A percentile compares a stretch with the other conserved stretches of the same genome.
phyloP scores from a whole-genome alignment of 805 yeast genomes.

The Wickerhamomyces canadensis region DNA sequence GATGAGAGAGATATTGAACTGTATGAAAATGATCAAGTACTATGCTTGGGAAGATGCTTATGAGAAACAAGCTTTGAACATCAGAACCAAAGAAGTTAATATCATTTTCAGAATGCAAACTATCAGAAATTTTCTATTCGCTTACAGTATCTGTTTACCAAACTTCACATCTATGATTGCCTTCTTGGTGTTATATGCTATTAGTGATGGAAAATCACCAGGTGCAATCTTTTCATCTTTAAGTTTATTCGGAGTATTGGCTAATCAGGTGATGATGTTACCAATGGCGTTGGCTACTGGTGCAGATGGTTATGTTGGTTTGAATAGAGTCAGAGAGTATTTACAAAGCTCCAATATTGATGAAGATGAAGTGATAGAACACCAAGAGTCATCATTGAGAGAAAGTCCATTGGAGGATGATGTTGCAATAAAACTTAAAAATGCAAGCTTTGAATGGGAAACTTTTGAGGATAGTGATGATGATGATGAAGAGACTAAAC shows the following conservation, averaged over 20 bases:
- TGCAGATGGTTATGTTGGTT: slow-evolving; percentile 60
- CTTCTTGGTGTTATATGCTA: slow-evolving; percentile 36
- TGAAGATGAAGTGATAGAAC: slow-evolving; percentile 29
- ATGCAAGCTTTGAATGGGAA: slow-evolving; percentile 70
- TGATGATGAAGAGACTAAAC: too few relatives aligned
- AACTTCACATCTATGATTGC: slow-evolving; percentile 52
- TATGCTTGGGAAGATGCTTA: slow-evolving; percentile 88
- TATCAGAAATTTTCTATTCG: slow-evolving; percentile 46
- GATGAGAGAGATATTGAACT: slow-evolving; percentile 56
- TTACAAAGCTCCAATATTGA: slow-evolving; percentile 42
- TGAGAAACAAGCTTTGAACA: slow-evolving; percentile 41
- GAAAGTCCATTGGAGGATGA: slow-evolving; percentile 10
- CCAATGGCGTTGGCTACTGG: slow-evolving; percentile 68
- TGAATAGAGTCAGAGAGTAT: slow-evolving; percentile 50
- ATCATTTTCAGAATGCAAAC: slow-evolving; percentile 54
- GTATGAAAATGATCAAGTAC: slow-evolving; percentile 67
- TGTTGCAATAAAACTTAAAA: slow-evolving; percentile 41
- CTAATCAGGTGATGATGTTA: slow-evolving; percentile 58
- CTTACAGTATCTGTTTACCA: slow-evolving; percentile 46
- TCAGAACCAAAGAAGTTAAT: slow-evolving; percentile 54
- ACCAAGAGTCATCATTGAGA: slow-evolving; percentile 7
- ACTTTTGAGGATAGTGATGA: slow-evolving; percentile 36
- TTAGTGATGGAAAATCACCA: slow-evolving; percentile 37
- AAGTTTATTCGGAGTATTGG: slow-evolving; percentile 57
- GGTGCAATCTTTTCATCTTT: slow-evolving; percentile 67